Base-by-base conservation (phyloP, 2,329 filamentous ascomycete genomes). In the Hypoxylon sp. region DNA sequence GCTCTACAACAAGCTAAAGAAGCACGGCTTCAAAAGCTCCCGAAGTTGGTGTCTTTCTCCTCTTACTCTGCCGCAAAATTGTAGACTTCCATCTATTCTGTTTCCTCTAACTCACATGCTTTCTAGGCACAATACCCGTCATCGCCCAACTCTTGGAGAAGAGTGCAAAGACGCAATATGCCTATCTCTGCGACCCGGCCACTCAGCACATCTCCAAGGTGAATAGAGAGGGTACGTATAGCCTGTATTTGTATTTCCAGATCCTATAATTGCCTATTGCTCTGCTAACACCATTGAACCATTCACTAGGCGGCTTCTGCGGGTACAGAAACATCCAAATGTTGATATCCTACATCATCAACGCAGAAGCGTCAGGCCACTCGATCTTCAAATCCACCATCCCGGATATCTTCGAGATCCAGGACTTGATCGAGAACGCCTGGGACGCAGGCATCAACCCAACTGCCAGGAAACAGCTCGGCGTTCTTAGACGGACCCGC, bases 251-350 rank as follows among this genome's bases (percentile, higher is more conserved):
- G 13, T n/a, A 25, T 19, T 5, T 28, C 23, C 28, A 28, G 14
- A 28, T 10, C 25, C 38, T 5, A 32, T 14, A 14, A 23, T 34
- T 23, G 6, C 9, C 5, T 13, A n/a, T n/a, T n/a, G 11, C 13
- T 28, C 7, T 23, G 11, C 53, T 36, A 56, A 61, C 21, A 2
- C 6, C 9, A 5, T 11, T 11, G 11, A 11, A 19, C 4, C n/a
- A 41, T 32, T 28, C 46, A 19, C 7, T 21, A 88, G 94, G 94
- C 21, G 92, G 93, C 5, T 98, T 98, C 77, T 98, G 95, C 77
- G 95, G 95, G 2, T 98, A 98, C 77, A 88, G 95, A 43, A 98
- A 97, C 75, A 97, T 97, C 32, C 96, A 98, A 78, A 97, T 97
- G 90, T 80, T 98, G 72, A 82, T 91, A 13, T 95, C 94, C 0